phyloP scores from a whole-genome alignment of 2,329 filamentous ascomycete genomes.

The Aspergillus melleus region DNA sequence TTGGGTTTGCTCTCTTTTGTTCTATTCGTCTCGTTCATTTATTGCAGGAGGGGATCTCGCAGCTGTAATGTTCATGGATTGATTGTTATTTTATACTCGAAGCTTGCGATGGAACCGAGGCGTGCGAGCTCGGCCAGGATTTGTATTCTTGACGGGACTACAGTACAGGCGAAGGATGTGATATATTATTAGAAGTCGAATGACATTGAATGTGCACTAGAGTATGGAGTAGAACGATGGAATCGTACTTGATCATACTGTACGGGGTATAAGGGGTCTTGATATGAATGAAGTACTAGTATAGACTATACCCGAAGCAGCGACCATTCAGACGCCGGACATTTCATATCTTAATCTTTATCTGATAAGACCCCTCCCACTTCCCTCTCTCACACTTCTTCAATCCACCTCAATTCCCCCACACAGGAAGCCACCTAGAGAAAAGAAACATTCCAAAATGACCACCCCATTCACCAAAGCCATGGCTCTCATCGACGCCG shows the following conservation, averaged over 20 bases:
- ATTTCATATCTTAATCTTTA: neutral
- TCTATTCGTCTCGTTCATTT: constrained; percentile 2
- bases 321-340: neutral
- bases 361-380: neutral
- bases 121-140: neutral
- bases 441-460: constrained; percentile 23
- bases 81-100: neutral
- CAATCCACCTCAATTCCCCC: neutral
- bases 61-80: constrained; percentile 10
- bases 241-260: too few species aligned
- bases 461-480: constrained; percentile 45
- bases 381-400: neutral
- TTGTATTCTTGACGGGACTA: neutral
- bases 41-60: constrained; percentile 7
- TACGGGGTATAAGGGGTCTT: too few species aligned
- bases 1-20: constrained; percentile 4
- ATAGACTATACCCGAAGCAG: too few species aligned
- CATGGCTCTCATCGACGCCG: constrained; percentile 69
- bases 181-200: constrained; percentile 5
- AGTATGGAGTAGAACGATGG: neutral
- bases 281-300: neutral
- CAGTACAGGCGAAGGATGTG: constrained; percentile 7
- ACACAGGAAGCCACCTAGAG: neutral
- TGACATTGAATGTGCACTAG: neutral
- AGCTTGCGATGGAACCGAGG: neutral